Conservation (phyloP, 371 early-diverging fungal species). For the Mortierella sp. region DNA sequence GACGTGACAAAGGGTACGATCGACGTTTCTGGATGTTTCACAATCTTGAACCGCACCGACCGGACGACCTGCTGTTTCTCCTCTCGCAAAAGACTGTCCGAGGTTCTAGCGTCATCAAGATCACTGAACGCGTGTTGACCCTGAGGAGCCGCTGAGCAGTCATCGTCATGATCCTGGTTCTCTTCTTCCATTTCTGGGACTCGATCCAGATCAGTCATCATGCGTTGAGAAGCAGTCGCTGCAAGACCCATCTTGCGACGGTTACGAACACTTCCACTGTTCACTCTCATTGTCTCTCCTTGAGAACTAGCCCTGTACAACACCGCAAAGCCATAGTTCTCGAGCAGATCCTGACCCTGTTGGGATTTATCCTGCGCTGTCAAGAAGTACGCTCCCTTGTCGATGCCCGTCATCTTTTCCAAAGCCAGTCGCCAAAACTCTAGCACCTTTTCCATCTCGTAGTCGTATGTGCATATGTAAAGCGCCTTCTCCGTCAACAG, state of each 20-base stretch:
- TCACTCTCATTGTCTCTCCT: constrained; percentile 66
- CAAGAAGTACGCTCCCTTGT: constrained; percentile 61
- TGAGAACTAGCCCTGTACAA: constrained; percentile 56
- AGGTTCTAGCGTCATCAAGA: constrained; percentile 9
- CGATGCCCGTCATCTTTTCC: constrained; percentile 65
- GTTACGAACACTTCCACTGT: constrained; percentile 71
- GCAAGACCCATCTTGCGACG: constrained; percentile 45
- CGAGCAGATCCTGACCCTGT: constrained; percentile 45
- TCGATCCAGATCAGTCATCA: constrained; percentile 1
- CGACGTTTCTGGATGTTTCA: constrained; percentile 44
- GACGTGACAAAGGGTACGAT: constrained; percentile 31
- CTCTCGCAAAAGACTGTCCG: constrained; percentile 6
- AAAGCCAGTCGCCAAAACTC: constrained; percentile 74
- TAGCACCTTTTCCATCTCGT: constrained; percentile 76
- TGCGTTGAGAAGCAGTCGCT: background rate
- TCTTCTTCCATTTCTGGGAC: constrained; percentile 28
- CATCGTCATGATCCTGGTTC: background rate
- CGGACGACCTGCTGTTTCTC: constrained; percentile 23
- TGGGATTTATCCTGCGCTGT: constrained; percentile 29
- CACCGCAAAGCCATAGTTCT: constrained; percentile 71
- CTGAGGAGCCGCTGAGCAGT: too few relatives aligned
- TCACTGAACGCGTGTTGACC: too few relatives aligned
- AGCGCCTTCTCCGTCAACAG: constrained; percentile 74
- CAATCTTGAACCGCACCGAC: constrained; percentile 51
- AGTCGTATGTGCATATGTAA: constrained; percentile 80